Evolutionary conservation across 106 monocot species (phyloP).

Genomic region (Agapanthus africanus): DNA sequence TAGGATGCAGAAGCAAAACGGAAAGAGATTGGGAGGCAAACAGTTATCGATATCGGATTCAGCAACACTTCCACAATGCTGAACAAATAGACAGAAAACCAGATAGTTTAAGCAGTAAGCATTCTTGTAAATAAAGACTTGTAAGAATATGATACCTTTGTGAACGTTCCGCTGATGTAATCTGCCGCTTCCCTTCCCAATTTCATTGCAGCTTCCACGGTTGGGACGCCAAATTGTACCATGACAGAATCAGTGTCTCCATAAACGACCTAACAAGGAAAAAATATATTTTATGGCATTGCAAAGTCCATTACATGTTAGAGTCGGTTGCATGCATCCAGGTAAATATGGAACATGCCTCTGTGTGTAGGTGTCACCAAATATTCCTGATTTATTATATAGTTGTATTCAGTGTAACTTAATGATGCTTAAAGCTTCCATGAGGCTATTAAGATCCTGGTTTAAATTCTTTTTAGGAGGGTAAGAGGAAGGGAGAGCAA

Average conservation of each 20-base stretch:
- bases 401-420: background rate
- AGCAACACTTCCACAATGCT: background rate
- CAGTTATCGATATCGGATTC: background rate
- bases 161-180: constrained; percentile 79
- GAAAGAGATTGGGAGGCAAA: background rate
- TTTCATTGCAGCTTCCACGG: constrained; percentile 90
- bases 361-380: background rate
- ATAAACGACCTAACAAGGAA: constrained; percentile 74
- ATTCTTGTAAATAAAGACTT: background rate
- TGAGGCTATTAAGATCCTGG: background rate
- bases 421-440: background rate
- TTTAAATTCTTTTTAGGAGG: background rate
- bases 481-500: background rate
- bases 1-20: background rate
- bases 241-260: constrained; percentile 99
- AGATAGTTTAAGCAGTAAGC: constrained; percentile 5
- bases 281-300: background rate
- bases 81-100: background rate
- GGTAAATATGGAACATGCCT: background rate
- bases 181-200: constrained; percentile 95
- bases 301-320: too few relatives aligned
- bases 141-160: constrained; percentile 35
- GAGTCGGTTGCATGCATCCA: background rate
- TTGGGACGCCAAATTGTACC: constrained; percentile 95
- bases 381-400: background rate